These are phyloP conservation scores for Crithidia mellificae DNA, from an alignment of 208 protist species.

Conservation along the genomic window DNA sequence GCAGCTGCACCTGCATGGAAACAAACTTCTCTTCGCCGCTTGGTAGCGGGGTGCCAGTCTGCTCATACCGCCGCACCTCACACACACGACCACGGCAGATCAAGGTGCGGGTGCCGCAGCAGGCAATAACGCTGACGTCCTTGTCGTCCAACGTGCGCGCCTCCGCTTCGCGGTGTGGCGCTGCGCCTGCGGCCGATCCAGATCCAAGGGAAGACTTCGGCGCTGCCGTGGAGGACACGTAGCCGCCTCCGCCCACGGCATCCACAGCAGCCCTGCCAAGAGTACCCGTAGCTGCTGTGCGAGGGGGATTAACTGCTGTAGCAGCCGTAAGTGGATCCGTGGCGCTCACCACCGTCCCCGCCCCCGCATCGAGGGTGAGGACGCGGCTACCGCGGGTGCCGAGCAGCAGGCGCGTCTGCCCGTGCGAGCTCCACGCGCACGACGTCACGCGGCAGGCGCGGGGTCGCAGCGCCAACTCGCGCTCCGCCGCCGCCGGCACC, in stretches of 20 bases:
- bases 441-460: constrained; percentile 43
- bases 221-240: too few relatives aligned
- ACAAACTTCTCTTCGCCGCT: constrained; percentile 69
- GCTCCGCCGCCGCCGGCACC: constrained; percentile 39
- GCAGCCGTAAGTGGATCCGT: constrained; percentile 37
- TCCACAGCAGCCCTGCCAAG: too few relatives aligned
- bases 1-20: constrained; percentile 56
- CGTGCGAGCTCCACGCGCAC: constrained; percentile 63
- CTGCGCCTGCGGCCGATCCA: neutral
- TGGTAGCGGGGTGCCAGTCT: constrained; percentile 38
- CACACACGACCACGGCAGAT: constrained; percentile 63
- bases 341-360: constrained; percentile 44
- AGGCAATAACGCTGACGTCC: constrained; percentile 50
- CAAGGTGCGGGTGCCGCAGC: constrained; percentile 52
- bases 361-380: constrained; percentile 64
- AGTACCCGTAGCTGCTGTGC: too few relatives aligned
- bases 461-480: constrained; percentile 46
- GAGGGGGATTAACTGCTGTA: too few relatives aligned
- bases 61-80: constrained; percentile 57
- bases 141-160: constrained; percentile 14
- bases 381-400: constrained; percentile 64
- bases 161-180: neutral
- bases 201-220: too few relatives aligned
- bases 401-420: constrained; percentile 55
- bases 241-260: too few relatives aligned